Evolutionary conservation across 2,329 filamentous ascomycete species (phyloP).

Genomic region (Macroventuria anomochaeta): DNA sequence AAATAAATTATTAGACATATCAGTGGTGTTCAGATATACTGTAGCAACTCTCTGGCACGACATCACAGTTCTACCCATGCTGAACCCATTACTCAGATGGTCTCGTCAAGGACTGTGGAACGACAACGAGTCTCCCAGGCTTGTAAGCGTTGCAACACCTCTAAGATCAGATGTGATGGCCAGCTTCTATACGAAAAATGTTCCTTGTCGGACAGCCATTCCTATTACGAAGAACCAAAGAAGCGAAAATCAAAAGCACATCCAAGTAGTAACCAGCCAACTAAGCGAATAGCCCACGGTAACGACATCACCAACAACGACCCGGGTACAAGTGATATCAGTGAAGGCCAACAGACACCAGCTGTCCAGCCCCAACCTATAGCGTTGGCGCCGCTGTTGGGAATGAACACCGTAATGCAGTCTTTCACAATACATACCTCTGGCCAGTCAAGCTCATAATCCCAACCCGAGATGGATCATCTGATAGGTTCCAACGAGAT

Average conservation of each 20-base stretch:
- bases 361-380: not conserved
- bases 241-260: not conserved
- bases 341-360: not conserved
- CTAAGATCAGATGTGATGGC: constrained; percentile 12
- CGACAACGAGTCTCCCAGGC: constrained; percentile 4
- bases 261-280: not conserved
- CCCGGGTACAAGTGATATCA: not conserved
- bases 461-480: too few species aligned
- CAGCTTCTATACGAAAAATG: not conserved
- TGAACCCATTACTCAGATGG: not conserved
- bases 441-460: not conserved
- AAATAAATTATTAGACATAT: not conserved
- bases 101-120: not conserved
- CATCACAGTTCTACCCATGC: not conserved
- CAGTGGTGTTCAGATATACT: not conserved
- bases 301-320: not conserved
- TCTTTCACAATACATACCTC: not conserved
- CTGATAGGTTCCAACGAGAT: not conserved
- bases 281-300: not conserved
- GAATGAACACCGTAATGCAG: not conserved
- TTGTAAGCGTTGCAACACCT: constrained; percentile 8
- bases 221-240: constrained; percentile 5
- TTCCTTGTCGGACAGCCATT: not conserved
- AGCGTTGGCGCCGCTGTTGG: not conserved
- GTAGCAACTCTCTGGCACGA: not conserved